phyloP scores from a whole-genome alignment of 176 grass and related monocot genomes.

The Carex kokanica region DNA sequence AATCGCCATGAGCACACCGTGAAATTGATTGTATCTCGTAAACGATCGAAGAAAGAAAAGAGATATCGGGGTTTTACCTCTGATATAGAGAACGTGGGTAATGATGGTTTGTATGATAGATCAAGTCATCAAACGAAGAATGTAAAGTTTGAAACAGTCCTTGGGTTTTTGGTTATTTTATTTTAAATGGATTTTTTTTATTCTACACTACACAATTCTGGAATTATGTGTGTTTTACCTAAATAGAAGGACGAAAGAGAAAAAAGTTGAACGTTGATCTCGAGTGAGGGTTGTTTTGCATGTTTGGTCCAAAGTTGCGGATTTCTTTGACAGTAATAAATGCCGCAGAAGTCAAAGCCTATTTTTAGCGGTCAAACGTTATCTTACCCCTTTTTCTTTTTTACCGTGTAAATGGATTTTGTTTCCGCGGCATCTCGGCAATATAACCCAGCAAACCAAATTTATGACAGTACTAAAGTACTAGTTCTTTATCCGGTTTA shows the following conservation, averaged over 20 bases:
- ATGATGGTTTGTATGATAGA: background rate
- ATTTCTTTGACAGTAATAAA: background rate
- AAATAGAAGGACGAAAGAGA: background rate
- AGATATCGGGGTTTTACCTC: background rate
- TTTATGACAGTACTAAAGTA: too few relatives aligned
- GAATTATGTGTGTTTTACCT: too few relatives aligned
- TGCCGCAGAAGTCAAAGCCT: background rate
- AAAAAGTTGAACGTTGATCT: background rate
- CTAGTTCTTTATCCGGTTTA: too few relatives aligned
- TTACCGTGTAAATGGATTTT: background rate
- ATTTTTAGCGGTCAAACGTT: background rate
- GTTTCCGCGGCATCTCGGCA: background rate
- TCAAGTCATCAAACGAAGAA: background rate
- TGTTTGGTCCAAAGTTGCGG: background rate
- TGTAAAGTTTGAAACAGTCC: background rate
- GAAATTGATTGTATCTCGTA: background rate
- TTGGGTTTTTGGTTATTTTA: background rate
- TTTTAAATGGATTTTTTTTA: background rate
- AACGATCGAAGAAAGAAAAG: background rate
- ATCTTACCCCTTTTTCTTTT: background rate
- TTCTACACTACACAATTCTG: background rate
- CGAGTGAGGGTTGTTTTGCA: constrained; percentile 14
- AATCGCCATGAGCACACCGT: background rate
- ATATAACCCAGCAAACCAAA: too few relatives aligned
- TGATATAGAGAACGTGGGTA: constrained; percentile 11